These are phyloP conservation scores for Puccinia horiana DNA, from an alignment of 1,284 basidiomycete species.

Conservation along the genomic window DNA sequence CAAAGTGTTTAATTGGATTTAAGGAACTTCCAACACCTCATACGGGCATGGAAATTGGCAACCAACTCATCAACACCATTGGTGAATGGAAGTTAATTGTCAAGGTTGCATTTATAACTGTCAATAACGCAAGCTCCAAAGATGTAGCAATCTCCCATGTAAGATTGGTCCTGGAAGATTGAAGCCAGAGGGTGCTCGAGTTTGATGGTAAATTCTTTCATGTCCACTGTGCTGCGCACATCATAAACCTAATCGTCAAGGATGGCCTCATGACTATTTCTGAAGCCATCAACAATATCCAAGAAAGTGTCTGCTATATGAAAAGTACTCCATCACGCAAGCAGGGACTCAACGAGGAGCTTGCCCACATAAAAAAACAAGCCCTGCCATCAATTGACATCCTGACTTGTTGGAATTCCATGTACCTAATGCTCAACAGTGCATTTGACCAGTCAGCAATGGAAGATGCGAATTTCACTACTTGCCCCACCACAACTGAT, in stretches of 20 bases:
- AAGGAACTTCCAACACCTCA: conserved; percentile 5
- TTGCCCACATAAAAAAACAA: no score
- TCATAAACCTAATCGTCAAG: not conserved
- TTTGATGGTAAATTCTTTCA: not conserved
- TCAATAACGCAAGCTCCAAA: not conserved
- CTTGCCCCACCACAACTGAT: no score
- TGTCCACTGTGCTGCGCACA: not conserved
- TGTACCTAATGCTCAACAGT: no score
- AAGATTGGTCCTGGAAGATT: not conserved
- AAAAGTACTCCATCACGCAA: not conserved
- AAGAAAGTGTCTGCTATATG: not conserved
- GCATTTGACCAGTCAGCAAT: no score
- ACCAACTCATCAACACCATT: not conserved
- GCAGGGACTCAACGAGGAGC: not conserved
- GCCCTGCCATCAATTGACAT: no score
- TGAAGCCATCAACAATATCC: not conserved
- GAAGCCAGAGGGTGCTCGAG: not conserved
- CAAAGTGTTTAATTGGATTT: not conserved
- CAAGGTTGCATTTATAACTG: not conserved
- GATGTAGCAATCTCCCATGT: not conserved
- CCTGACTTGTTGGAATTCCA: no score
- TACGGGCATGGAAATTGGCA: not conserved
- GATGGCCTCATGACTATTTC: not conserved
- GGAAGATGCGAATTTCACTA: no score
- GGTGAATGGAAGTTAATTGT: not conserved